A percentile compares a stretch with the other conserved stretches of the same genome.
Conservation (phyloP, 2,329 filamentous ascomycete species). For the Metarhizium guizhouense region DNA sequence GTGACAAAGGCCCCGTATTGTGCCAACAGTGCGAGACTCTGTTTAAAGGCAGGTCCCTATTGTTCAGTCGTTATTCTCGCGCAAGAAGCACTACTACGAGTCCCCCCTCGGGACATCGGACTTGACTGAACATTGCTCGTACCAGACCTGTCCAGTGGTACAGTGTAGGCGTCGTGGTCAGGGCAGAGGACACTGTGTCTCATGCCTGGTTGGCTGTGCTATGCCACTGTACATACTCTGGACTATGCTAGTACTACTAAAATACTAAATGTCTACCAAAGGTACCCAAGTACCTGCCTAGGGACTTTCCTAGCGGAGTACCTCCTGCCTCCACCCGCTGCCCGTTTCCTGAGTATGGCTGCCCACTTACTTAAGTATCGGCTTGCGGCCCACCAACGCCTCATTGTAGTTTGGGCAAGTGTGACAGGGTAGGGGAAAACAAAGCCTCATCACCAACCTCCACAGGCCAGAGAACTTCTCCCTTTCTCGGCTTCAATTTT, state of each 20-base stretch:
- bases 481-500: slow-evolving; percentile 13
- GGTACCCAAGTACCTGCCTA: too few species aligned
- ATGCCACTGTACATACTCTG: too few species aligned
- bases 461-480: slow-evolving; percentile 17
- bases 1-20: too few species aligned
- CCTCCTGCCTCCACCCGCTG: slow-evolving; percentile 1
- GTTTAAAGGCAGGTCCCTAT: too few species aligned
- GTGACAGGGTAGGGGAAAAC: slow-evolving; percentile 30
- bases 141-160: background rate
- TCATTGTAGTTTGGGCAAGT: slow-evolving; percentile 19
- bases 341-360: background rate
- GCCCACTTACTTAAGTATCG: slow-evolving; percentile 3
- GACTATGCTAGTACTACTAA: too few species aligned
- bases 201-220: background rate
- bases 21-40: too few species aligned
- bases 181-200: slow-evolving; percentile 1
- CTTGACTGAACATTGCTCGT: background rate
- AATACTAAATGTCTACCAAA: too few species aligned
- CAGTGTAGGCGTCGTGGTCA: background rate
- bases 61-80: too few species aligned
- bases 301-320: background rate
- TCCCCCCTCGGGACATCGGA: too few species aligned
- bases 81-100: background rate
- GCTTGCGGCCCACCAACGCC: slow-evolving; percentile 15
- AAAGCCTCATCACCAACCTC: slow-evolving; percentile 31